Evolutionary conservation across 768 basidiomycete species (phyloP).

Genomic region (Arthromyces matolae): DNA sequence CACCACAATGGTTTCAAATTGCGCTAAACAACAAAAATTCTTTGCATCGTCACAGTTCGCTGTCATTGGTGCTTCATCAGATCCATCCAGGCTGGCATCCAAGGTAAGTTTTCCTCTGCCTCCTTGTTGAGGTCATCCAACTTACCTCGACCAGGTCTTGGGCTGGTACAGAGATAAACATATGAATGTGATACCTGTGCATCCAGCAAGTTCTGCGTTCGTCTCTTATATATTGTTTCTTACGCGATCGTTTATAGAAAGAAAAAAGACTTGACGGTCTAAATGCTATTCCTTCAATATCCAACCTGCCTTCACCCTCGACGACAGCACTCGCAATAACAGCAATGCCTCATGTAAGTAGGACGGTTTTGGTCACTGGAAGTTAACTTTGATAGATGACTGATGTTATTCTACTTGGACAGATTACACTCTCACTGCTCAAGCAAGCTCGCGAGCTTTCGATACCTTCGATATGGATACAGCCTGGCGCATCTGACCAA

Average conservation of each 20-base stretch:
- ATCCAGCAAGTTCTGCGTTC: conserved; percentile 9
- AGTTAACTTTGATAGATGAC: conserved; percentile 12
- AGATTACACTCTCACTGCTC: conserved; percentile 19
- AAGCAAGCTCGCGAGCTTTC: conserved; percentile 19
- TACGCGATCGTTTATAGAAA: not conserved
- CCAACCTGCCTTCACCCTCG: conserved; percentile 17
- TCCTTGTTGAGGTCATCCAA: too few species aligned
- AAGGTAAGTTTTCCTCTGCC: conserved; percentile 12
- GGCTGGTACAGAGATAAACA: conserved; percentile 18
- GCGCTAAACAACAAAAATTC: conserved; percentile 16
- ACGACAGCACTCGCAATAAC: conserved; percentile 15
- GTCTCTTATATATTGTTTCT: not conserved
- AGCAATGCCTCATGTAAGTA: conserved; percentile 15
- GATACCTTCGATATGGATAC: conserved; percentile 17
- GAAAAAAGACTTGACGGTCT: conserved; percentile 15
- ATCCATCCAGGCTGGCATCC: conserved; percentile 13
- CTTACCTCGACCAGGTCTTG: conserved; percentile 10
- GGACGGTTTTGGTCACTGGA: not conserved
- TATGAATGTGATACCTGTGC: conserved; percentile 18
- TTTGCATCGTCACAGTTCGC: conserved; percentile 18
- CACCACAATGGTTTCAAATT: conserved; percentile 1
- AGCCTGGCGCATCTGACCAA: conserved; percentile 15
- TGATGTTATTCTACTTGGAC: conserved; percentile 8
- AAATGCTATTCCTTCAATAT: conserved; percentile 14
- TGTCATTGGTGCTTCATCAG: conserved; percentile 18